phyloP scores from a whole-genome alignment of 2,329 filamentous ascomycete genomes.

The Alternaria consortialis region DNA sequence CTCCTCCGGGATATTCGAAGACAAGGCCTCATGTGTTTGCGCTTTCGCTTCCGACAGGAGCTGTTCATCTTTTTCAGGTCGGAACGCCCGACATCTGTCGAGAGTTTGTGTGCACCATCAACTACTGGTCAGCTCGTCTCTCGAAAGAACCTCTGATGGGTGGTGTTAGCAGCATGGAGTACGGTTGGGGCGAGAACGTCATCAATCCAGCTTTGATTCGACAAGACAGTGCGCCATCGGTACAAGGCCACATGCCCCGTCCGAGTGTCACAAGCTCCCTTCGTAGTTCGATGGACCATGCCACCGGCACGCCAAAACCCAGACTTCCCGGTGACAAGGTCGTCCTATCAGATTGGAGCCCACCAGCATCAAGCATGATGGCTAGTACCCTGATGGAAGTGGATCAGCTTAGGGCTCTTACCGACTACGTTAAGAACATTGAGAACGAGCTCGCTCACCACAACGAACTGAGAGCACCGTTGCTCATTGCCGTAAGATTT shows the following conservation, averaged over 20 bases:
- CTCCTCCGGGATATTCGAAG: conserved; percentile 91
- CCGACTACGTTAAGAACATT: conserved; percentile 82
- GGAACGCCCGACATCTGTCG: conserved; percentile 93
- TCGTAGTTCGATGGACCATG: conserved; percentile 66
- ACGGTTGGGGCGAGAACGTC: conserved; percentile 90
- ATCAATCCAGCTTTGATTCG: conserved; percentile 66
- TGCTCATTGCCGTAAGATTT: conserved; percentile 76
- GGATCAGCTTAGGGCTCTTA: conserved; percentile 80
- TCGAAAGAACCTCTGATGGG: conserved; percentile 93
- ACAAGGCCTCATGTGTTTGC: conserved; percentile 93
- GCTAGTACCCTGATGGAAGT: conserved; percentile 79
- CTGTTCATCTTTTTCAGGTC: conserved; percentile 97
- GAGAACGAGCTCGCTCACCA: conserved; percentile 87
- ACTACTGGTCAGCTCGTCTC: conserved; percentile 96
- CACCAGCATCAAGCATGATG: conserved; percentile 89
- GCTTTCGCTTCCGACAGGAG: conserved; percentile 87
- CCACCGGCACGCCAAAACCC: conserved; percentile 64
- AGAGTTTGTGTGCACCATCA: conserved; percentile 92
- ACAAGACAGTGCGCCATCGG: conserved; percentile 47
- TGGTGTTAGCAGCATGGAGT: conserved; percentile 95
- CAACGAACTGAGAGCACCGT: conserved; percentile 85
- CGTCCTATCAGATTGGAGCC: conserved; percentile 85
- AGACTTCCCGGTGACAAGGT: conserved; percentile 86
- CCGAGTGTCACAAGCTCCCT: conserved; percentile 69
- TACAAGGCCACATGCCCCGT: conserved; percentile 52